Base-by-base conservation (phyloP, 1,139 yeast genomes). In the Citeromyces siamensis region DNA sequence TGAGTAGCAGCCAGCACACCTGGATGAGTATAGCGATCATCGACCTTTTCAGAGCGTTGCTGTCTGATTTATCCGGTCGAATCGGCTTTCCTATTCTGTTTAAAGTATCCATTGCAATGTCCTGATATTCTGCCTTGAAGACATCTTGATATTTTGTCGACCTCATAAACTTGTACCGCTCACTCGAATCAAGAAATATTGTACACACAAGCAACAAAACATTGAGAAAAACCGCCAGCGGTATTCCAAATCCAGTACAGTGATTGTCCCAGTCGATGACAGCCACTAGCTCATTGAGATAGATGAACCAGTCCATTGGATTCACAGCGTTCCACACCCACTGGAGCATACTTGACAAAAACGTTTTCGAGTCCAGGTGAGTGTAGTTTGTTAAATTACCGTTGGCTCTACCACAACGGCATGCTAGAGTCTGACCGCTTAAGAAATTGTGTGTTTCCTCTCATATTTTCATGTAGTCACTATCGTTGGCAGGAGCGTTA, bases 81-180 rank as follows among this genome's bases (percentile, higher is more conserved):
- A 26, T 26, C 17, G 31, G 31, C 17, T 26, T 26, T 6, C 31
- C 31, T 17, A 26, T 26, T 6, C 5, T 14, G 8, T 26, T 26
- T 9, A 26, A 17, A 14, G 12, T 14, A 14, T 26, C 31, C 31
- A 26, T 8, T 12, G 12, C 17, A 13, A 26, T 26, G 12, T 26
- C 31, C 31, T 26, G 31, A 17, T 26, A 26, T 13, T 26, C 31
- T 7, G 16, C 31, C 8, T 17, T 26, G 31, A 26, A 26, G 16
- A 26, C 16, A 9, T 26, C 31, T 9, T 26, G 31, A 26, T 26
- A 26, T 26, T 26, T 26, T 6, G 31, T 26, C 9, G 31, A 26
- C 16, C 16, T 26, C 31, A 26, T 26, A 9, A 26, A 26, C 8
- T 26, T 26, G 17, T 26, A 26, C 31, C 16, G 31, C 12, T 26